A percentile compares a stretch with the other conserved stretches of the same genome.
These are phyloP conservation scores for Krasilnikovozyma curviuscula DNA, from an alignment of 768 basidiomycete genomes.

Conservation along the genomic window DNA sequence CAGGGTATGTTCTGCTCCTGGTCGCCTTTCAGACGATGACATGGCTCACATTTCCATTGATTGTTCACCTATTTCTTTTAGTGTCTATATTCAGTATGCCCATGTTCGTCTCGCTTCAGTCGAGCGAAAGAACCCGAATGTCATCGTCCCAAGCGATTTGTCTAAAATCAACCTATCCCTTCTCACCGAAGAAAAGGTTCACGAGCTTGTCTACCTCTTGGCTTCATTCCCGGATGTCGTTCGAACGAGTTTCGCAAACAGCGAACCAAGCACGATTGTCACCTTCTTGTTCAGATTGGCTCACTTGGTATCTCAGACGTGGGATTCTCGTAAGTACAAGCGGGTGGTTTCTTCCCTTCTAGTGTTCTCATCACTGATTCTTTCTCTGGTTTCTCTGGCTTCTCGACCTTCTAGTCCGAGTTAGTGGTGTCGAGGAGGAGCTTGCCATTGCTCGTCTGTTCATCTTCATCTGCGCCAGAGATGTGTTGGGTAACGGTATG, in stretches of 20 bases:
- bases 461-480: conserved; percentile 69
- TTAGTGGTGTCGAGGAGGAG: conserved; percentile 5
- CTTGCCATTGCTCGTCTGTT: conserved; percentile 61
- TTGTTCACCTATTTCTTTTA: conserved; percentile 7
- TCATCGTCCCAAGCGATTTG: conserved; percentile 33
- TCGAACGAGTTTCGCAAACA: conserved; percentile 57
- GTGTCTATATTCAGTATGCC: conserved; percentile 84
- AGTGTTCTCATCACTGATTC: not conserved
- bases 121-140: conserved; percentile 73
- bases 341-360: no score
- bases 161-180: conserved; percentile 44
- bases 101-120: conserved; percentile 84
- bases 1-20: conserved; percentile 31
- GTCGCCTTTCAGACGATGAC: no score
- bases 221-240: conserved; percentile 84
- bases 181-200: conserved; percentile 55
- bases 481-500: conserved; percentile 77
- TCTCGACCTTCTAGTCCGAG: conserved; percentile 3
- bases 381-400: conserved; percentile 18
- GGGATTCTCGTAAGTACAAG: conserved; percentile 2
- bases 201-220: conserved; percentile 70
- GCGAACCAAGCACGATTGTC: conserved; percentile 78
- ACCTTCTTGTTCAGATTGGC: conserved; percentile 72
- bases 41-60: not conserved
- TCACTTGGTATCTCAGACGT: conserved; percentile 29